Base-by-base conservation (phyloP, 2,329 filamentous ascomycete species). In the Scedosporium boydii region DNA sequence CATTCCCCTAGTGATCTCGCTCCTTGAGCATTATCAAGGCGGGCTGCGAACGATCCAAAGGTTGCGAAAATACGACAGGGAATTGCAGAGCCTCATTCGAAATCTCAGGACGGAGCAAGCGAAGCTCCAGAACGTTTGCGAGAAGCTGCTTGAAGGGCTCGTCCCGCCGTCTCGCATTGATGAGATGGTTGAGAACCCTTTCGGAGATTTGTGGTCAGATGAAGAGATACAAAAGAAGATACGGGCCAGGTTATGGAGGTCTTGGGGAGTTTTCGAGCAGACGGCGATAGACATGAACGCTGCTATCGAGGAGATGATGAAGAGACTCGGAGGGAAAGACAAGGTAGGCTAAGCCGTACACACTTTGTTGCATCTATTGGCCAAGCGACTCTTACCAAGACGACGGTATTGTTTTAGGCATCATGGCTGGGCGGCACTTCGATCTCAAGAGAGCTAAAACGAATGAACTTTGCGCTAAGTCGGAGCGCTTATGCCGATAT, bases 51-150 rank as follows among this genome's bases (percentile, higher is more conserved):
- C 62, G 4, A 51, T 70, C 0, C 42, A 63, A 9, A 6, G 62
- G 27, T 60, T 65, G 62, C 66, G 64, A 6, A 66, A 64, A 0
- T 67, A 67, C 1, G 56, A 66, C 1, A 64, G 65, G 0, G 70
- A 73, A 16, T 59, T 70, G 5, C 64, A 61, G 2, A 68, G 58
- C 10, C 66, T 74, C 2, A 65, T 67, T 3, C 61, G 62, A 0
- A 65, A 64, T 0, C 63, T 75, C 3, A 59, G 64, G 3, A 72
- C 67, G 0, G 72, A 74, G 38, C 53, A 64, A 1, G 63, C 64
- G 3, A 72, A 69, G 12, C 48, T 73, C 0, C 63, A 68, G 3
- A 72, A 74, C 51, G 68, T 71, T 6, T 74, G 67, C 41, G 65
- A 73, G 21, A 69, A 69, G 9, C 67, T 75, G 0, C 67, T 74